A percentile compares a stretch with the other conserved stretches of the same genome.
These are phyloP conservation scores for Entomortierella lignicola DNA, from an alignment of 192 early-diverging fungal genomes.

Conservation along the genomic window DNA sequence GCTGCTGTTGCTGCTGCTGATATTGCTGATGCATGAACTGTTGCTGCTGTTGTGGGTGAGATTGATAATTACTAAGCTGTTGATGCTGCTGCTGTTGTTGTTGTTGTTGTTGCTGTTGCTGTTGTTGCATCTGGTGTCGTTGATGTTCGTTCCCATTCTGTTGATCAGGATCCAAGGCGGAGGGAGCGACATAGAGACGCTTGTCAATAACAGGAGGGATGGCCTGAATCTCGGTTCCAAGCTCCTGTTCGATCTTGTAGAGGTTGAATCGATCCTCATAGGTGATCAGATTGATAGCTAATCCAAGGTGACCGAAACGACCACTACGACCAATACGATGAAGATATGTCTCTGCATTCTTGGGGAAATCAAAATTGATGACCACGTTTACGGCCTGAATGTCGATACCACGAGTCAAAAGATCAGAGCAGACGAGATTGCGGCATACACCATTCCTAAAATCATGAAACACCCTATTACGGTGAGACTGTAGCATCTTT, in stretches of 20 bases:
- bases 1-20: constrained; percentile 13
- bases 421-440: constrained; percentile 97
- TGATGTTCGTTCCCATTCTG: constrained; percentile 63
- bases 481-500: constrained; percentile 97
- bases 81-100: constrained; percentile 31
- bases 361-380: constrained; percentile 99
- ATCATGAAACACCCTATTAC: constrained; percentile 99
- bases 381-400: constrained; percentile 99
- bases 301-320: constrained; percentile 94
- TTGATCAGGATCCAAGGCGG: constrained; percentile 30
- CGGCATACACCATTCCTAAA: constrained; percentile 98
- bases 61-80: constrained; percentile 13
- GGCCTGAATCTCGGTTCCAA: constrained; percentile 98
- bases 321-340: constrained; percentile 99
- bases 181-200: constrained; percentile 86
- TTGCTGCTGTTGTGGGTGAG: constrained; percentile 11
- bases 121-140: constrained; percentile 57
- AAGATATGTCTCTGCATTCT: constrained; percentile 98
- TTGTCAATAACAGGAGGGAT: constrained; percentile 98
- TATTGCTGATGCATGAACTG: constrained; percentile 17
- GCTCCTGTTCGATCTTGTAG: constrained; percentile 98
- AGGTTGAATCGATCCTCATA: constrained; percentile 98
- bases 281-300: constrained; percentile 98
- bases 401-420: constrained; percentile 98
- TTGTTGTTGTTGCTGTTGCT: constrained; percentile 47